Conservation (phyloP, 768 basidiomycete species). For the Cystofilobasidium macerans region DNA sequence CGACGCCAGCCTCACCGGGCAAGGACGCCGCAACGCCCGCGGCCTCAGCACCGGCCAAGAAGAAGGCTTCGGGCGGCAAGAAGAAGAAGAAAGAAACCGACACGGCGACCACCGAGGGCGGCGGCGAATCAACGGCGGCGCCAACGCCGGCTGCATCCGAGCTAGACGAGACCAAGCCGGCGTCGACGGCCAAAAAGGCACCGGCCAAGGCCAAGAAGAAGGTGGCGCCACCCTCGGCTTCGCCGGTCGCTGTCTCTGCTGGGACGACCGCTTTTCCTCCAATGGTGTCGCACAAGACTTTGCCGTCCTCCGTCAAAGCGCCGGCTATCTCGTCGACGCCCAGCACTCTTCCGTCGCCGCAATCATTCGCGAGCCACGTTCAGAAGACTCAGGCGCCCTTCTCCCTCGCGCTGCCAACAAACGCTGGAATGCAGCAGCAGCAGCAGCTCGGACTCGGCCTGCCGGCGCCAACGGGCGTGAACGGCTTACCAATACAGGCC, state of each 20-base stretch:
- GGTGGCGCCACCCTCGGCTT: not conserved
- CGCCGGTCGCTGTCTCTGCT: not conserved
- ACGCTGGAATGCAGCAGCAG: not conserved
- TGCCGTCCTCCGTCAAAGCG: not conserved
- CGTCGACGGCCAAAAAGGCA: not conserved
- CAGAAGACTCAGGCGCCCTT: not conserved
- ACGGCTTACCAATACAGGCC: not conserved
- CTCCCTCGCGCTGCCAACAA: not conserved
- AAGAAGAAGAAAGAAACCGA: conserved; percentile 2
- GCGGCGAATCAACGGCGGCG: not conserved
- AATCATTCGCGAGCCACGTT: not conserved
- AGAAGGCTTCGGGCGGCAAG: not conserved
- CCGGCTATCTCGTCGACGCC: not conserved
- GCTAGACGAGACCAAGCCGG: not conserved
- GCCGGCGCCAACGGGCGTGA: too few species aligned
- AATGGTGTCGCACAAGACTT: not conserved
- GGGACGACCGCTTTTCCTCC: not conserved
- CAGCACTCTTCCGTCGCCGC: not conserved
- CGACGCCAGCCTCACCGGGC: not conserved
- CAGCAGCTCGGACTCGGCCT: not conserved
- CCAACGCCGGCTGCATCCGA: not conserved
- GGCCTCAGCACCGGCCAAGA: not conserved
- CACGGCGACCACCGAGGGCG: not conserved
- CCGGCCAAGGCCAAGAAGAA: not conserved
- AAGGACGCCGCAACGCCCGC: not conserved